Percentiles rank a stretch among this genome's conserved stretches.
Conservation (phyloP, 352 stramenopile genomes). For the Pythium phragmitis region DNA sequence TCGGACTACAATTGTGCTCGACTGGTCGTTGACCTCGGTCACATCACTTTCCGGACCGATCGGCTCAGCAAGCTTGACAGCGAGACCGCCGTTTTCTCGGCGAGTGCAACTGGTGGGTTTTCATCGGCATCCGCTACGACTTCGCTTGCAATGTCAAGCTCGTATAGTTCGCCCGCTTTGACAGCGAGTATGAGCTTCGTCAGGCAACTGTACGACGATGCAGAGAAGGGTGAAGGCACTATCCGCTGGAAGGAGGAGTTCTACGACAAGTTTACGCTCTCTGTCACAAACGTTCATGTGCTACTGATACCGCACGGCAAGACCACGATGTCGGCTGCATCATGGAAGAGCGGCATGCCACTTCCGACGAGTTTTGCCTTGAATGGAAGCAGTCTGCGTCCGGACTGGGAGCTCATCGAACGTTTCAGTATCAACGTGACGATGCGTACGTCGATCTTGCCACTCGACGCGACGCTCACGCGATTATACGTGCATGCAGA, state of each 20-base stretch:
- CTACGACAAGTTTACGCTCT: constrained; percentile 89
- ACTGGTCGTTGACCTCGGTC: constrained; percentile 79
- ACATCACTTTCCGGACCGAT: constrained; percentile 84
- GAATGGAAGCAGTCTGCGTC: constrained; percentile 29
- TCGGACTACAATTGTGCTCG: constrained; percentile 74
- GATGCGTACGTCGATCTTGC: constrained; percentile 80
- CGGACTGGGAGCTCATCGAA: constrained; percentile 80
- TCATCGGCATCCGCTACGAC: constrained; percentile 31
- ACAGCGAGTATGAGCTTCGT: constrained; percentile 73
- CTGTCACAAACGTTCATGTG: constrained; percentile 81
- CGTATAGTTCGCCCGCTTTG: constrained; percentile 42
- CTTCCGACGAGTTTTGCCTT: constrained; percentile 15
- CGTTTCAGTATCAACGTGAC: constrained; percentile 88
- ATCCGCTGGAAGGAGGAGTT: constrained; percentile 91
- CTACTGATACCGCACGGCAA: constrained; percentile 72
- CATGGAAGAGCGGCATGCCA: constrained; percentile 4
- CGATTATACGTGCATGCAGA: constrained; percentile 83
- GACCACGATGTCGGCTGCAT: background rate
- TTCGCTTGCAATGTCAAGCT: constrained; percentile 44
- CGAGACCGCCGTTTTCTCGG: constrained; percentile 38
- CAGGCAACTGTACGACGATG: constrained; percentile 86
- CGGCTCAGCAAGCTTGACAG: constrained; percentile 76
- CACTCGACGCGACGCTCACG: constrained; percentile 80
- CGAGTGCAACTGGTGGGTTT: constrained; percentile 26
- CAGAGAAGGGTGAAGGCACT: constrained; percentile 75